A percentile compares a stretch with the other conserved stretches of the same genome.
phyloP scores from a whole-genome alignment of 805 yeast species.

The Brettanomyces anomalus region DNA sequence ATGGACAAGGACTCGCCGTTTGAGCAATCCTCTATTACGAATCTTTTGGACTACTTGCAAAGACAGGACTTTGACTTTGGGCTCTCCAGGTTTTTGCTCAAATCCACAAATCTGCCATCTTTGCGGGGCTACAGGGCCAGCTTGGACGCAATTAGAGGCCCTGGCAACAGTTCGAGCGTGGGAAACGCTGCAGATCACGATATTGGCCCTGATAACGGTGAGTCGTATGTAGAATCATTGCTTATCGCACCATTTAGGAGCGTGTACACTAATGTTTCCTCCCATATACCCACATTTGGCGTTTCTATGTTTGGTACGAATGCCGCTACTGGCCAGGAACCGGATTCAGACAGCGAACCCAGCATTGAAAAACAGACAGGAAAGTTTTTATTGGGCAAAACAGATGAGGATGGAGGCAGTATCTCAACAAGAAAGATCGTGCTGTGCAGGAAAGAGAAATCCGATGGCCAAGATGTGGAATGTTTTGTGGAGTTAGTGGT shows the following conservation, averaged over 20 bases:
- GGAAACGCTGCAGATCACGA: constrained; percentile 3
- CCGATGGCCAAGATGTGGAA: no score
- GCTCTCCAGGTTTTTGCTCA: constrained; percentile 18
- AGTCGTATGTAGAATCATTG: constrained; percentile 21
- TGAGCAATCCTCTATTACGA: constrained; percentile 12
- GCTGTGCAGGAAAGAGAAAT: neutral
- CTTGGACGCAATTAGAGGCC: no score
- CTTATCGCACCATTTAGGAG: constrained; percentile 21
- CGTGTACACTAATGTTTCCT: constrained; percentile 16
- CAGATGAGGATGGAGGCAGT: constrained; percentile 9
- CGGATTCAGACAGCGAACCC: neutral
- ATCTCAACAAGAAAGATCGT: constrained; percentile 10
- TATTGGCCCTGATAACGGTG: constrained; percentile 15
- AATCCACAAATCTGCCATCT: constrained; percentile 19
- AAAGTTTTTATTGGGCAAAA: constrained; percentile 17
- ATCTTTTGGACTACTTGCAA: constrained; percentile 18
- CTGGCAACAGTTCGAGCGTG: no score
- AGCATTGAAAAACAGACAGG: constrained; percentile 10
- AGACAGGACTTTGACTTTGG: constrained; percentile 18
- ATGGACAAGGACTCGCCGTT: constrained; percentile 13
- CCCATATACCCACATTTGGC: constrained; percentile 14
- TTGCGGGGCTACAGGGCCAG: constrained; percentile 9
- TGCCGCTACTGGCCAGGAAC: no score
- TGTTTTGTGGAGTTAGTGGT: constrained; percentile 1
- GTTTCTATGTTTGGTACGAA: neutral